Evolutionary conservation across 495 filamentous ascomycete species (phyloP), one percentile per base, ranked within the genome.

Genomic region (Trichocladium antarcticum): DNA sequence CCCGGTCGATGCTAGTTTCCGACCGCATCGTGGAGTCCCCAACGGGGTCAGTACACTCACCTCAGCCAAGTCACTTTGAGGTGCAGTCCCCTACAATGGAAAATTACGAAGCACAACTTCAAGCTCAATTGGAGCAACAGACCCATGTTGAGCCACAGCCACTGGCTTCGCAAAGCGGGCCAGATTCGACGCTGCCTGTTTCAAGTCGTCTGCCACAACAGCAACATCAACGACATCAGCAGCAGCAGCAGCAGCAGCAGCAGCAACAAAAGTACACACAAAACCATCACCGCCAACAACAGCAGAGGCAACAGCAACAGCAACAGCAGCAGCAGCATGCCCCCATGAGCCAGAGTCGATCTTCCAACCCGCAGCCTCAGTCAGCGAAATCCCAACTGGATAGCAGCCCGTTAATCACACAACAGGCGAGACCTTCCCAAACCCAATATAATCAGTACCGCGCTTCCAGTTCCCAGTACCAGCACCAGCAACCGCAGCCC

Each of bases 71-170:
- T 28, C 58, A 59, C 14, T 62, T 59, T 27, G 63, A 56, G 24
- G 56, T 56, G 5, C 63, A 63, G 21, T 65, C 63, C 22, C 61
- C 63, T 4, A 58, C 56, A 17, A 54, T 62, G 50, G 60, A 64
- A n/a, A 57, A 55, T 44, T 62, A 59, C 24, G 58, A 62, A 14
- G 58, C 61, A 15, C 62, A 65, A 35, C 50, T 64, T 22, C 58
- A 65, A 46, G 63, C 58, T 6, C 63, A 64, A 36, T 35, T 62
- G 3, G 61, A 60, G 29, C 62, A 61, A 32, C 50, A 57, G 37
- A 36, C 40, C n/a, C 53, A 63, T 16, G 11, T 46, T 19, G 60
- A 60, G 35, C 16, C 56, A 31, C 50, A 47, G 16, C 17, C 51
- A 5, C 10, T 46, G n/a, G 17, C 53, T 8, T 24, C 51, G 4